A percentile compares a stretch with the other conserved stretches of the same genome.
phyloP scores from a whole-genome alignment of 768 basidiomycete genomes.

The Kwoniella dendrophila region DNA sequence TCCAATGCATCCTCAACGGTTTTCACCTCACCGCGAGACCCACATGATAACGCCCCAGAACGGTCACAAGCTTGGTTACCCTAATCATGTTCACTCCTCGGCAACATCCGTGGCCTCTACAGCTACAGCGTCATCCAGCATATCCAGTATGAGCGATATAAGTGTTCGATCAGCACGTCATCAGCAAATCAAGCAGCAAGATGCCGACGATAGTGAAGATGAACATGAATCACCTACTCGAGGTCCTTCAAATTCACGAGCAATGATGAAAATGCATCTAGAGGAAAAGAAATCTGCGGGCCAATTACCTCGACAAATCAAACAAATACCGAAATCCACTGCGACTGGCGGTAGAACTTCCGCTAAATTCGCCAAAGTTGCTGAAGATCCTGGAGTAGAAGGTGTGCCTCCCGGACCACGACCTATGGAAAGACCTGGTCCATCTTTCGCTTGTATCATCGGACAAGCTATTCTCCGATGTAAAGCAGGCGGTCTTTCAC shows the following conservation, averaged over 20 bases:
- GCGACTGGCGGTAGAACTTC: constrained; percentile 36
- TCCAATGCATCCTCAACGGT: constrained; percentile 30
- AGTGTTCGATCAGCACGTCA: constrained; percentile 11
- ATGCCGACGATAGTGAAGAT: constrained; percentile 34
- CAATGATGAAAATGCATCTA: constrained; percentile 29
- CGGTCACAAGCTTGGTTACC: constrained; percentile 30
- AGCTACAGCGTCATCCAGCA: constrained; percentile 23
- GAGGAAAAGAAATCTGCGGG: constrained; percentile 18
- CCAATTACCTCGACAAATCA: neutral
- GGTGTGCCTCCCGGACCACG: constrained; percentile 80
- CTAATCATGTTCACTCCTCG: constrained; percentile 31
- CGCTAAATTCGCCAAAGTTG: constrained; percentile 47
- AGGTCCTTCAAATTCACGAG: constrained; percentile 27
- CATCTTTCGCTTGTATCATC: constrained; percentile 92
- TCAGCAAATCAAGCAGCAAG: constrained; percentile 13
- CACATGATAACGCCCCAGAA: constrained; percentile 39
- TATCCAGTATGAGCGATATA: constrained; percentile 24
- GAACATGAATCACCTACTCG: constrained; percentile 45
- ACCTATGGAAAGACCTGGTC: constrained; percentile 74
- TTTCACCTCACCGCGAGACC: constrained; percentile 25
- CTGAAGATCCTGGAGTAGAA: constrained; percentile 51
- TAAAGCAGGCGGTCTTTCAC: constrained; percentile 76
- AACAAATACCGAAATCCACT: constrained; percentile 18
- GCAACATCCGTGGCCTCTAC: constrained; percentile 33
- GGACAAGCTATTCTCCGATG: constrained; percentile 91